Evolutionary conservation across 352 stramenopile species (phyloP).

Genomic region (Globisporangium cystogenes): DNA sequence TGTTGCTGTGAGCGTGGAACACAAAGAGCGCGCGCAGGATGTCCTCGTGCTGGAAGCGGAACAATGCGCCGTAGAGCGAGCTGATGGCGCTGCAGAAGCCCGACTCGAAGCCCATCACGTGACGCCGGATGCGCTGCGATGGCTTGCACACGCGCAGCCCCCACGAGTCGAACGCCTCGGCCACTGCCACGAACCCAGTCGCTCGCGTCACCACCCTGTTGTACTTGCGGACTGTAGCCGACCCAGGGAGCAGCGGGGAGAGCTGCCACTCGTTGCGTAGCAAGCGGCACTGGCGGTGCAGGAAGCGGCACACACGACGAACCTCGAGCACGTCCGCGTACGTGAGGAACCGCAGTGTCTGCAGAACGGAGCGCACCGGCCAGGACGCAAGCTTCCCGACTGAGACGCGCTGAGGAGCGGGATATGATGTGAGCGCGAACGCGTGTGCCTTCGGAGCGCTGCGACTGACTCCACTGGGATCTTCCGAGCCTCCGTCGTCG

Average conservation of each 20-base stretch:
- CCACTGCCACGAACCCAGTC: conserved; percentile 36
- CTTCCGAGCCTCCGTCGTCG: no score
- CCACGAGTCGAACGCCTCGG: conserved; percentile 56
- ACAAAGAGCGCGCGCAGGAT: conserved; percentile 34
- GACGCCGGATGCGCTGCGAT: conserved; percentile 25
- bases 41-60: conserved; percentile 45
- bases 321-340: conserved; percentile 45
- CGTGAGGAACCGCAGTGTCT: conserved; percentile 31
- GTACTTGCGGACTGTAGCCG: conserved; percentile 24
- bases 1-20: conserved; percentile 16
- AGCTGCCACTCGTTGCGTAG: conserved; percentile 52
- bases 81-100: conserved; percentile 47
- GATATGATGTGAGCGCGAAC: conserved; percentile 18
- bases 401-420: conserved; percentile 16
- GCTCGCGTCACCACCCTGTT: conserved; percentile 26
- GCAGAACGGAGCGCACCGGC: conserved; percentile 16
- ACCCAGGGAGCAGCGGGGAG: conserved; percentile 29
- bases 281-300: conserved; percentile 27
- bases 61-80: conserved; percentile 42
- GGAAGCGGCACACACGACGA: conserved; percentile 29
- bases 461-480: no score
- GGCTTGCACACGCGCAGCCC: conserved; percentile 42
- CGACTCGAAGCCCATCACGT: conserved; percentile 55
- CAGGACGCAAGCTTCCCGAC: conserved; percentile 24
- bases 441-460: neutral